Evolutionary conservation across 192 early-diverging fungal genomes (phyloP).

Genomic region (Coemansia sp.): DNA sequence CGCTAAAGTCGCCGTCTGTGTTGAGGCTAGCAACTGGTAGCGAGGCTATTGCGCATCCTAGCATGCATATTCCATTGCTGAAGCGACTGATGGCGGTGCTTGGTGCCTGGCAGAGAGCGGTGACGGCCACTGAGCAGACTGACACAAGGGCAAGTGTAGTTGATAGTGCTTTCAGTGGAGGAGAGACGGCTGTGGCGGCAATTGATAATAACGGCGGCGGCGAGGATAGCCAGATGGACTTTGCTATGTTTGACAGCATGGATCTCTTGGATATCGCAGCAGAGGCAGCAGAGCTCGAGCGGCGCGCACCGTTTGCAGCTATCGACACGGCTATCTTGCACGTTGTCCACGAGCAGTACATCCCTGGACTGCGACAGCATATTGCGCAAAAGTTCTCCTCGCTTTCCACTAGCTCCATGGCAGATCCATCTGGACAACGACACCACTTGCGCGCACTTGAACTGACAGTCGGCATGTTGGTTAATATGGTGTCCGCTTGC

Average conservation of each 20-base stretch:
- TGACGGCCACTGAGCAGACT: background rate
- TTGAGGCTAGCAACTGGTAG: background rate
- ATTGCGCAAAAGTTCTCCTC: constrained; percentile 30
- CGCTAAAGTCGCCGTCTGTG: constrained; percentile 16
- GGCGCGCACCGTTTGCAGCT: constrained; percentile 21
- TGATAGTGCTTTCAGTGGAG: background rate
- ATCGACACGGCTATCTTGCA: constrained; percentile 18
- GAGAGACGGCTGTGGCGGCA: too few relatives aligned
- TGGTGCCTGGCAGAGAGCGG: constrained; percentile 23
- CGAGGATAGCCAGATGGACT: constrained; percentile 29
- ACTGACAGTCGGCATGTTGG: constrained; percentile 15
- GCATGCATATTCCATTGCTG: constrained; percentile 8
- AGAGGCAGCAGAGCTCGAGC: constrained; percentile 42
- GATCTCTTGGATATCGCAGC: constrained; percentile 39
- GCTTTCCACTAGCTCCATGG: constrained; percentile 5
- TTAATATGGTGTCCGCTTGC: constrained; percentile 36
- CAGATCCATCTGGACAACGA: background rate
- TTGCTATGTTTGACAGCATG: constrained; percentile 35
- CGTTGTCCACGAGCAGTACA: constrained; percentile 33
- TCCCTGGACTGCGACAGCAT: constrained; percentile 36
- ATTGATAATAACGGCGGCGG: background rate
- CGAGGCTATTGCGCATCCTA: background rate
- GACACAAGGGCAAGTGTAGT: background rate
- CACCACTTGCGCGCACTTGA: constrained; percentile 21
- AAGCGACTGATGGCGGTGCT: constrained; percentile 18